Evolutionary conservation across 2,329 filamentous ascomycete genomes (phyloP).

Genomic region (Monilinia aucupariae): DNA sequence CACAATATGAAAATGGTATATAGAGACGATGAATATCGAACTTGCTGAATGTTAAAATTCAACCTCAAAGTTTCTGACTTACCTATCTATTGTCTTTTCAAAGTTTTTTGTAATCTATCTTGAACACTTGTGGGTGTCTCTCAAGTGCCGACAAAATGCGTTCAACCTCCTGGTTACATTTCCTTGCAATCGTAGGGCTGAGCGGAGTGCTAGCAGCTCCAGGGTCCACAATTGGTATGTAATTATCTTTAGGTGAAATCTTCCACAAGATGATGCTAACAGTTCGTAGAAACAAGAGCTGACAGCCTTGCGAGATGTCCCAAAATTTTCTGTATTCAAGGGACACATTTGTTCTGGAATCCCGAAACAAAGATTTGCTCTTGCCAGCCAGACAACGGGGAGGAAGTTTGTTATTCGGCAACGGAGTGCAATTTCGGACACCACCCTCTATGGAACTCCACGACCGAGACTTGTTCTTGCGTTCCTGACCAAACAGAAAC

Average conservation of each 20-base stretch:
- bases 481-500: conserved; percentile 7
- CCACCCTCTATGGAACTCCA: conserved; percentile 9
- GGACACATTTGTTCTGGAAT: conserved; percentile 19
- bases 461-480: conserved; percentile 17
- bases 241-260: background rate
- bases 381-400: conserved; percentile 15
- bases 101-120: background rate
- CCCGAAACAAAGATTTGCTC: conserved; percentile 13
- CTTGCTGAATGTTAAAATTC: background rate
- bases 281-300: conserved; percentile 2
- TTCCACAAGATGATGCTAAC: background rate
- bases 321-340: conserved; percentile 15
- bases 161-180: conserved; percentile 3
- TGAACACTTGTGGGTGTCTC: background rate
- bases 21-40: background rate
- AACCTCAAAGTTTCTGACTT: background rate
- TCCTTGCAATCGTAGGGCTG: conserved; percentile 6
- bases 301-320: conserved; percentile 19
- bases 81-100: background rate
- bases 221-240: background rate
- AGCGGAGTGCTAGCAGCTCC: conserved; percentile 10
- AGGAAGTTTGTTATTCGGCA: conserved; percentile 13
- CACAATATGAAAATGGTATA: background rate
- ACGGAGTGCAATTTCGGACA: conserved; percentile 11
- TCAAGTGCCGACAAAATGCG: background rate